Percentiles rank a stretch among this genome's conserved stretches.
Conservation (phyloP, 495 filamentous ascomycete genomes). For the Xylaria bambusicola region DNA sequence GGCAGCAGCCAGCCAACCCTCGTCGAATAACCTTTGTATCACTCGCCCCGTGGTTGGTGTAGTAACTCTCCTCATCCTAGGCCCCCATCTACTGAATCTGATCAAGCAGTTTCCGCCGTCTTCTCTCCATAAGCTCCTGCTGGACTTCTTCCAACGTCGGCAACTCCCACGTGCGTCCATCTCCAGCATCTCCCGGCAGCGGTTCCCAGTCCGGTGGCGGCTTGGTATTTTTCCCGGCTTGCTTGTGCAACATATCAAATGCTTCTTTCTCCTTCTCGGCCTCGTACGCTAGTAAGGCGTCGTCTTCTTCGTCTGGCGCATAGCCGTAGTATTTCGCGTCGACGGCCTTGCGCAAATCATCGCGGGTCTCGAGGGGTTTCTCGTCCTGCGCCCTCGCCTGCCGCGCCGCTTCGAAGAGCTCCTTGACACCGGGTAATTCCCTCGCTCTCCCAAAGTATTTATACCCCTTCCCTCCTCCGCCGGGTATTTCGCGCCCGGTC, state of each 20-base stretch:
- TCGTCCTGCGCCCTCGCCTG: constrained; percentile 59
- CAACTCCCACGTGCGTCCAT: constrained; percentile 81
- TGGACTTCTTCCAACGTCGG: constrained; percentile 88
- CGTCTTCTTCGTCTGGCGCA: constrained; percentile 92
- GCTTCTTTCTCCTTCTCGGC: constrained; percentile 80
- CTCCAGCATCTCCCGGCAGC: constrained; percentile 82
- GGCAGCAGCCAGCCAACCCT: too few relatives aligned
- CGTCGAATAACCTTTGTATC: background rate
- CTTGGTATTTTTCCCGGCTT: constrained; percentile 45
- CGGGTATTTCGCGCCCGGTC: constrained; percentile 85
- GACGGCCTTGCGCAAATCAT: constrained; percentile 77
- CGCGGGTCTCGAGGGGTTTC: constrained; percentile 59
- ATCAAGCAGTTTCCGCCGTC: constrained; percentile 77
- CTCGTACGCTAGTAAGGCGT: constrained; percentile 80
- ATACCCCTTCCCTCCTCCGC: constrained; percentile 80
- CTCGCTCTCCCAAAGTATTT: constrained; percentile 88
- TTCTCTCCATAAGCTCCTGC: constrained; percentile 86
- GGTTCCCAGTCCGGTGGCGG: constrained; percentile 73
- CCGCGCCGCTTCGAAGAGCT: constrained; percentile 84
- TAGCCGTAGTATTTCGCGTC: constrained; percentile 97
- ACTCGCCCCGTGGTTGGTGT: background rate
- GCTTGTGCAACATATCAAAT: constrained; percentile 59
- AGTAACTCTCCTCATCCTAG: too few relatives aligned
- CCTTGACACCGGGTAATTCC: constrained; percentile 93
- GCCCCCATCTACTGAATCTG: constrained; percentile 33